These are phyloP conservation scores for Heracleum sosnowskyi DNA, from an alignment of 129 eudicot genomes.

Conservation along the genomic window DNA sequence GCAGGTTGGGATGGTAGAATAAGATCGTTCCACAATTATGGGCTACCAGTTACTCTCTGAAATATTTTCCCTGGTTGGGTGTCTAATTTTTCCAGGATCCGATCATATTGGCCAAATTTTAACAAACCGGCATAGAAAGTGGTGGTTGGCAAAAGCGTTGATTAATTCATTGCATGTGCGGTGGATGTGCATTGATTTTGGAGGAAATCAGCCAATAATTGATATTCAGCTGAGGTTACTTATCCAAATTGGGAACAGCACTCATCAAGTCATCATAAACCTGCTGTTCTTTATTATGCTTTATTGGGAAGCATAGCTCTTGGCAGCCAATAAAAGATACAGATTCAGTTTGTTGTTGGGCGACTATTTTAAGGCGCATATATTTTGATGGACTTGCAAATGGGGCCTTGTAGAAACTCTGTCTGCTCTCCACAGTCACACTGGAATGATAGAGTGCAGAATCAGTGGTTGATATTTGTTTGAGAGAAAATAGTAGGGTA, in stretches of 20 bases:
- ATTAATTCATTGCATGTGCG: constrained; percentile 13
- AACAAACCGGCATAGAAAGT: background rate
- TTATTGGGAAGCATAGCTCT: background rate
- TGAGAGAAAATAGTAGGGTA: constrained; percentile 22
- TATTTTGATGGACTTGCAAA: constrained; percentile 15
- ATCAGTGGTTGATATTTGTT: constrained; percentile 26
- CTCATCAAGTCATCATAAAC: constrained; percentile 11
- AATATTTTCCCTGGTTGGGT: background rate
- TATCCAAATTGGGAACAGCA: constrained; percentile 9
- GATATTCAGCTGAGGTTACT: background rate
- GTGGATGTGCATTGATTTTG: background rate
- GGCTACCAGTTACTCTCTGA: constrained; percentile 60
- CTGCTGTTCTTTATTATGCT: constrained; percentile 21
- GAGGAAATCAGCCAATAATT: background rate
- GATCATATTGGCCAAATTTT: background rate
- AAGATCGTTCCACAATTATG: constrained; percentile 87
- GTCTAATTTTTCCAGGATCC: background rate
- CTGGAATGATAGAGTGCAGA: constrained; percentile 9
- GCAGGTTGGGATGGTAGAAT: constrained; percentile 96
- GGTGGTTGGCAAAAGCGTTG: constrained; percentile 7
- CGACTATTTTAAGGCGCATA: constrained; percentile 23
- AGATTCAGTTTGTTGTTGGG: constrained; percentile 21
- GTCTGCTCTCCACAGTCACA: constrained; percentile 22
- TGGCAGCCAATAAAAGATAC: constrained; percentile 28
- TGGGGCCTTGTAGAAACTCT: constrained; percentile 36